These are phyloP conservation scores for Rhazya stricta DNA, from an alignment of 257 asterid species.

Conservation along the genomic window DNA sequence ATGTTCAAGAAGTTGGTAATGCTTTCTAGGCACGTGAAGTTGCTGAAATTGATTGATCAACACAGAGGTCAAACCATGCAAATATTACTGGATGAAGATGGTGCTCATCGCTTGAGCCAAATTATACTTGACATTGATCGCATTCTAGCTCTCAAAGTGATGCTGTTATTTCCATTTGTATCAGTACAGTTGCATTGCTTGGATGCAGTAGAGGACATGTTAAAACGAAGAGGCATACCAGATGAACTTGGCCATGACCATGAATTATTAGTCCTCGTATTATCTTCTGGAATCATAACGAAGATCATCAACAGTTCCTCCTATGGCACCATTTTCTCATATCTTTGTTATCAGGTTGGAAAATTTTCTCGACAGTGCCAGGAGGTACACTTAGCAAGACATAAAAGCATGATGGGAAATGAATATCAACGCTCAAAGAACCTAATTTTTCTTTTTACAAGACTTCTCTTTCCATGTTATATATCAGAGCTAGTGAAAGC, in stretches of 20 bases:
- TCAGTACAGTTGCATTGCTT: constrained; percentile 55
- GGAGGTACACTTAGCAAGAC: constrained; percentile 36
- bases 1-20: constrained; percentile 41
- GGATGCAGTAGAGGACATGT: constrained; percentile 67
- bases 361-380: constrained; percentile 57
- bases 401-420: constrained; percentile 4
- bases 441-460: constrained; percentile 32
- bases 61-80: constrained; percentile 29
- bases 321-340: constrained; percentile 62
- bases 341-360: constrained; percentile 74
- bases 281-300: constrained; percentile 64
- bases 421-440: constrained; percentile 23
- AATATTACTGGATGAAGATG: constrained; percentile 55
- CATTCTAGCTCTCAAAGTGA: constrained; percentile 57
- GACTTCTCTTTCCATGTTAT: constrained; percentile 66
- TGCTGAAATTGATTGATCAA: constrained; percentile 59
- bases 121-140: constrained; percentile 44
- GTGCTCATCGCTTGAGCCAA: constrained; percentile 40
- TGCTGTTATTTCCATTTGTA: constrained; percentile 55
- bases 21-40: constrained; percentile 34
- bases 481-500: constrained; percentile 78
- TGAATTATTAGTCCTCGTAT: constrained; percentile 46
- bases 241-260: constrained; percentile 45
- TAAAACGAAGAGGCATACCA: constrained; percentile 52
- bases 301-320: constrained; percentile 43